These are phyloP conservation scores for Quercus variabilis DNA, from an alignment of 306 rosid genomes.

Conservation along the genomic window DNA sequence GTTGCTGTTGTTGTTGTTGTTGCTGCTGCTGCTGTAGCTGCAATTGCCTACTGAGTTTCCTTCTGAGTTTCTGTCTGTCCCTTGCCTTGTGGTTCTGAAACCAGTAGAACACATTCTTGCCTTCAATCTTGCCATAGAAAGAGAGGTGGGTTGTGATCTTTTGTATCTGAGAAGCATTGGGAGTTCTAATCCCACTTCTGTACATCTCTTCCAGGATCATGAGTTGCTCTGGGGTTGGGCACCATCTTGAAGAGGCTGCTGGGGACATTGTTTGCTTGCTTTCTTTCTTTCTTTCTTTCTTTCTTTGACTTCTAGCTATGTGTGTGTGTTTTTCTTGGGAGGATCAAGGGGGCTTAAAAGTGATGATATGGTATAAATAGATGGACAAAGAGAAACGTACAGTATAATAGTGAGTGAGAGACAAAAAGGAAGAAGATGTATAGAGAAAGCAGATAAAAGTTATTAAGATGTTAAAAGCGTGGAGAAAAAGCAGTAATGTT, in stretches of 20 bases:
- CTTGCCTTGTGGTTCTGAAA: conserved; percentile 97
- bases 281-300: background rate
- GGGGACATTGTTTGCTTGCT: conserved; percentile 44
- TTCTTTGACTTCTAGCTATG: background rate
- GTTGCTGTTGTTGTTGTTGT: conserved; percentile 31
- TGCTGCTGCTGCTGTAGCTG: conserved; percentile 58
- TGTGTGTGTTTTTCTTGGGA: conserved; percentile 14
- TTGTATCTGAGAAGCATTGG: conserved; percentile 81
- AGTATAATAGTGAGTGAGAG: conserved; percentile 38
- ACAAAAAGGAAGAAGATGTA: conserved; percentile 44
- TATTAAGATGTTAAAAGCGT: conserved; percentile 9
- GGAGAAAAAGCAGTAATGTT: conserved; percentile 26
- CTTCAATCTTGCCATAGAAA: conserved; percentile 82
- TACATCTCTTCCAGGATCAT: conserved; percentile 91
- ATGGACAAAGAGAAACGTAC: conserved; percentile 47
- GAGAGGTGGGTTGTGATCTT: conserved; percentile 85
- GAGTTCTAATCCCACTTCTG: conserved; percentile 74
- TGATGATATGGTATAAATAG: conserved; percentile 35
- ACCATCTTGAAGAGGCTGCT: conserved; percentile 76
- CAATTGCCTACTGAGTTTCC: conserved; percentile 73
- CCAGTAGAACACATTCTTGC: conserved; percentile 96
- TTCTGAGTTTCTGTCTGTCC: conserved; percentile 78
- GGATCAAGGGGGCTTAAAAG: conserved; percentile 4
- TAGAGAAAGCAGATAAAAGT: conserved; percentile 29
- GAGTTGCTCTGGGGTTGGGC: conserved; percentile 88